A percentile compares a stretch with the other conserved stretches of the same genome.
These are phyloP conservation scores for Auricularia auricula-judae DNA, from an alignment of 768 basidiomycete species.

Conservation along the genomic window DNA sequence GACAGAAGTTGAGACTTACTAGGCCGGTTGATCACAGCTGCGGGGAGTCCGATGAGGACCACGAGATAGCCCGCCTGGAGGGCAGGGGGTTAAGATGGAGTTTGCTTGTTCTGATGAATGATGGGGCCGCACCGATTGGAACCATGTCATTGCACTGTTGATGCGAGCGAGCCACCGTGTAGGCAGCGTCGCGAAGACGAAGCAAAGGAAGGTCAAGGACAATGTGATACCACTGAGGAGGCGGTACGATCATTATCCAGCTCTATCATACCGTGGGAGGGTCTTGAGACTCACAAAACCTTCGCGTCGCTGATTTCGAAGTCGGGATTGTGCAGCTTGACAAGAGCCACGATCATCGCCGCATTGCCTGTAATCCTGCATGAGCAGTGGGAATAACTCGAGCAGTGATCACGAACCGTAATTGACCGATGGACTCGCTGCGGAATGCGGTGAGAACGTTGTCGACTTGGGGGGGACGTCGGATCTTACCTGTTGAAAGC, in stretches of 20 bases:
- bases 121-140: background rate
- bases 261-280: background rate
- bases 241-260: background rate
- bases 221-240: background rate
- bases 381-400: background rate
- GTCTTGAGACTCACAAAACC: background rate
- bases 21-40: background rate
- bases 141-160: constrained; percentile 4
- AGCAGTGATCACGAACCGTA: background rate
- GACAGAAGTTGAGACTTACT: background rate
- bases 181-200: constrained; percentile 3
- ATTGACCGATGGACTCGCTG: constrained; percentile 6
- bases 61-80: background rate
- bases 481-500: background rate
- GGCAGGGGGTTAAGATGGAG: background rate
- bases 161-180: constrained; percentile 6
- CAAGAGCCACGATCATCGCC: constrained; percentile 5
- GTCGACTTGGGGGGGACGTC: background rate
- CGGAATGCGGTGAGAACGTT: background rate
- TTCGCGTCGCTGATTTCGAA: constrained; percentile 3
- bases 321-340: constrained; percentile 4
- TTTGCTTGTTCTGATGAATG: background rate
- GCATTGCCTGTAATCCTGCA: constrained; percentile 1
- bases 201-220: constrained; percentile 2
- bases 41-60: constrained; percentile 7